A percentile compares a stretch with the other conserved stretches of the same genome.
phyloP scores from a whole-genome alignment of 257 asterid species.

The Solanum virginianum region DNA sequence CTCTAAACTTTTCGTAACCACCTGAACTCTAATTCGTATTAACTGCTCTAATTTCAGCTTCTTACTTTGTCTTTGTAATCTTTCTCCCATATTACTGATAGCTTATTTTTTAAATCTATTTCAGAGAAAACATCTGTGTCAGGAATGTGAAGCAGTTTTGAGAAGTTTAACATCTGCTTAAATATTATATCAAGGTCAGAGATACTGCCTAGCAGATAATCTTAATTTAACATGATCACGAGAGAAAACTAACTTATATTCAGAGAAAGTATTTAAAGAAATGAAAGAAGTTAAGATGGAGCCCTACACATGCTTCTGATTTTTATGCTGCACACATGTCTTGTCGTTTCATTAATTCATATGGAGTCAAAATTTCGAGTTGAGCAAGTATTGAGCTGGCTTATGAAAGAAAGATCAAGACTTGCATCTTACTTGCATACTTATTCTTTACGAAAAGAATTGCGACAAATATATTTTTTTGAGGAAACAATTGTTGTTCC shows the following conservation, averaged over 20 bases:
- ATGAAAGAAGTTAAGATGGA: background rate
- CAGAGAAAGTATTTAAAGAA: background rate
- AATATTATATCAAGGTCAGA: background rate
- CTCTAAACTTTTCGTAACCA: background rate
- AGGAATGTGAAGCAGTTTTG: slow-evolving; percentile 50
- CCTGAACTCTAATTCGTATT: background rate
- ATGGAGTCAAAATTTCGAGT: background rate
- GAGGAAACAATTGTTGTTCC: background rate
- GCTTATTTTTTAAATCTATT: background rate
- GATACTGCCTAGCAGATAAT: background rate
- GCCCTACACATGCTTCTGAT: background rate
- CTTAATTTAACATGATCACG: background rate
- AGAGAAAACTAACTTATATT: background rate
- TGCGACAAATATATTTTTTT: background rate
- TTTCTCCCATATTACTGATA: background rate
- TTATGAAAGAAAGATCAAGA: background rate
- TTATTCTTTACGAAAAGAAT: background rate
- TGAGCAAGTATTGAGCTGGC: background rate
- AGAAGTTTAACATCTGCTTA: slow-evolving; percentile 23
- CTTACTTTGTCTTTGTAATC: background rate
- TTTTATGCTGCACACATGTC: background rate
- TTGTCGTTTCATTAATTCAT: background rate
- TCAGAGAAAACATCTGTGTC: slow-evolving; percentile 55
- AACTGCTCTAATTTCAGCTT: background rate
- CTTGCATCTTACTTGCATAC: background rate